Conservation (phyloP, 306 rosid genomes). For the Trichosanthes truncata region DNA sequence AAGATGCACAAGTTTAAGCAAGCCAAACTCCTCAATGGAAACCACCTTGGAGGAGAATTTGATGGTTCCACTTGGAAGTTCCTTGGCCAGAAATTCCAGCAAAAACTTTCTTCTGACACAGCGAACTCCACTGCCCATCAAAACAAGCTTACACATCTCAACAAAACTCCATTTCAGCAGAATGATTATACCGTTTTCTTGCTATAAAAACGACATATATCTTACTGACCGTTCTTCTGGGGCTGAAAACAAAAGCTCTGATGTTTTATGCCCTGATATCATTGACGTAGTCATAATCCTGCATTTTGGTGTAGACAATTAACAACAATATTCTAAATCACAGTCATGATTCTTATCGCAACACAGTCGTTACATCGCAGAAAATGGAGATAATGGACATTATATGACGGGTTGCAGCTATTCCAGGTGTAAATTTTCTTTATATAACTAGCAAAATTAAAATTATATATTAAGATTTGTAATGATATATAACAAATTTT, state of each 20-base stretch:
- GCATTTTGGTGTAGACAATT: slow-evolving; percentile 9
- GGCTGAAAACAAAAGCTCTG: slow-evolving; percentile 16
- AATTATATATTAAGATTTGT: neutral
- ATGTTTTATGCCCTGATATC: slow-evolving; percentile 34
- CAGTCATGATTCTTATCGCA: neutral
- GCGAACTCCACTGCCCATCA: slow-evolving; percentile 27
- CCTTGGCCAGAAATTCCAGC: slow-evolving; percentile 50
- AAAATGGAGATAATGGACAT: neutral
- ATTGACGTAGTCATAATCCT: slow-evolving; percentile 37
- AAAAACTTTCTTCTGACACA: slow-evolving; percentile 39
- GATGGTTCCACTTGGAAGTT: slow-evolving; percentile 57
- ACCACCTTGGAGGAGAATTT: slow-evolving; percentile 63
- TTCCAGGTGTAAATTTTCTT: neutral
- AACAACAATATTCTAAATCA: neutral
- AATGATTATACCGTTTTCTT: neutral
- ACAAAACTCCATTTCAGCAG: neutral
- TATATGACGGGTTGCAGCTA: neutral
- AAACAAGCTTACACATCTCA: neutral
- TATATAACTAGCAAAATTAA: neutral
- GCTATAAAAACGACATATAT: neutral
- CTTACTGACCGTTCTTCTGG: slow-evolving; percentile 40
- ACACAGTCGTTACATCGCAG: neutral
- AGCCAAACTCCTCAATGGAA: slow-evolving; percentile 50
- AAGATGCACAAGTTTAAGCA: slow-evolving; percentile 53
- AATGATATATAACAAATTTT: neutral